Conservation (phyloP, 768 basidiomycete species). For the Pisolithus tinctorius region DNA sequence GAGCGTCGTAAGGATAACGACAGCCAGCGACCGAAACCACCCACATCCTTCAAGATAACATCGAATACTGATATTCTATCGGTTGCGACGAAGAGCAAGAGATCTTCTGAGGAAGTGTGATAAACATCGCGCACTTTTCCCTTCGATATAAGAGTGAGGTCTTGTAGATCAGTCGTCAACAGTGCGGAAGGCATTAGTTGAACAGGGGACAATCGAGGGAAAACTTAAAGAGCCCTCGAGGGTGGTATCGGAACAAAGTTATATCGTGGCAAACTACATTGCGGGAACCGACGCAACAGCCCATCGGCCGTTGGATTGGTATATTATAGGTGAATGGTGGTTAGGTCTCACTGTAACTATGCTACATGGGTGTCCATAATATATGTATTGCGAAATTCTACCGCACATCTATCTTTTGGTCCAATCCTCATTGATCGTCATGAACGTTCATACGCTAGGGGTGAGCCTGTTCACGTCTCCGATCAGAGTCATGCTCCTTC, state of each 20-base stretch:
- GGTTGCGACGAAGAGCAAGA: slow-evolving; percentile 87
- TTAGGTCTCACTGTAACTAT: too few species aligned
- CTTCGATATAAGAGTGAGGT: slow-evolving; percentile 65
- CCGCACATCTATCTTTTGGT: too few species aligned
- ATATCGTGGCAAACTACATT: too few species aligned
- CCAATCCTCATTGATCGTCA: too few species aligned
- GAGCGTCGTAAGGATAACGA: neutral
- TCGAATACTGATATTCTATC: slow-evolving; percentile 98
- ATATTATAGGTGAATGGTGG: too few species aligned
- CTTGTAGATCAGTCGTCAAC: slow-evolving; percentile 50
- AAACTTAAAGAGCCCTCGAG: too few species aligned
- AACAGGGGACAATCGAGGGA: too few species aligned
- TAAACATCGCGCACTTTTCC: slow-evolving; percentile 99
- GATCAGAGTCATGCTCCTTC: slow-evolving; percentile 8
- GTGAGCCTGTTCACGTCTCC: slow-evolving; percentile 34
- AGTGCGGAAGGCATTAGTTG: slow-evolving; percentile 31
- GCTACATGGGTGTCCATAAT: too few species aligned
- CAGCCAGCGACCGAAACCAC: slow-evolving; percentile 24
- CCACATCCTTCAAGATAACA: slow-evolving; percentile 87
- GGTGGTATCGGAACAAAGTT: too few species aligned
- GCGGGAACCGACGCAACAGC: neutral
- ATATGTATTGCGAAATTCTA: too few species aligned
- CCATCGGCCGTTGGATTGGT: too few species aligned
- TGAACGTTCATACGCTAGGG: slow-evolving; percentile 35
- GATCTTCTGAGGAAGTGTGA: slow-evolving; percentile 56